Evolutionary conservation across 2,329 filamentous ascomycete species (phyloP).

Genomic region (Colletotrichum sp.): DNA sequence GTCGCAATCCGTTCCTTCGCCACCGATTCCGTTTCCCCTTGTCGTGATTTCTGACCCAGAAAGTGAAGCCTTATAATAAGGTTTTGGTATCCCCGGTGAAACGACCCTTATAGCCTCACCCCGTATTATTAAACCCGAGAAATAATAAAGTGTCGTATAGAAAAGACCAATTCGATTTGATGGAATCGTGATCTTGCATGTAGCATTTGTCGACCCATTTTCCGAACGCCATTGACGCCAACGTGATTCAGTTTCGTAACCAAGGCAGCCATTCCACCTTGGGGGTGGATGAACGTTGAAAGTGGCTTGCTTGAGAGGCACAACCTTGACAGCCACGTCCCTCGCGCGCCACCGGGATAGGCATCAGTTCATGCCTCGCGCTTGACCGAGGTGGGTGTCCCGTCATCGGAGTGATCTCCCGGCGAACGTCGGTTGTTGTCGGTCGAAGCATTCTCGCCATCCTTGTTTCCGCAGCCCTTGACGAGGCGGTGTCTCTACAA

Average conservation of each 20-base stretch:
- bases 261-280: neutral
- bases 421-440: constrained; percentile 7
- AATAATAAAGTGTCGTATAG: neutral
- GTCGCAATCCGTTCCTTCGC: neutral
- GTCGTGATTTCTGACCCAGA: neutral
- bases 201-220: neutral
- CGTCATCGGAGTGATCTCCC: constrained; percentile 11
- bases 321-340: neutral
- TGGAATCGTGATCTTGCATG: neutral
- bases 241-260: neutral
- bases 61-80: neutral
- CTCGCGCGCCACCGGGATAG: neutral
- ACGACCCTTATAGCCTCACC: neutral
- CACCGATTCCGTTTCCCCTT: neutral
- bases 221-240: neutral
- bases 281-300: neutral
- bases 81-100: neutral
- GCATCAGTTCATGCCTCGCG: neutral
- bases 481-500: constrained; percentile 66
- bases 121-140: neutral
- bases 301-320: neutral
- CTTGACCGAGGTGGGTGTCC: constrained; percentile 4
- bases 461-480: constrained; percentile 60
- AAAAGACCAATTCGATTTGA: neutral
- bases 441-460: neutral